Conservation (phyloP, 176 grass and related monocot species). For the Secale cereale region DNA sequence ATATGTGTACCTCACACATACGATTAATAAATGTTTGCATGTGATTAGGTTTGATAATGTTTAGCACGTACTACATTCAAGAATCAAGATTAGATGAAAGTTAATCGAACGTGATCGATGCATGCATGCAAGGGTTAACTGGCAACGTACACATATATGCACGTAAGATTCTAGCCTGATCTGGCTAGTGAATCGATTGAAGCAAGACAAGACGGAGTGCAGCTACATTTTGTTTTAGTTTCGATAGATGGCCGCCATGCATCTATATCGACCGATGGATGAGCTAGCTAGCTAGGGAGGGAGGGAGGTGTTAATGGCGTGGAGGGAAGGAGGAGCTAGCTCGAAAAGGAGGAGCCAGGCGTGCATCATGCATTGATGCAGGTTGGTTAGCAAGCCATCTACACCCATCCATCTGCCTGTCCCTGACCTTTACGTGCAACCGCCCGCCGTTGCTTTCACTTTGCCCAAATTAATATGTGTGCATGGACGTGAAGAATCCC, state of each 20-base stretch:
- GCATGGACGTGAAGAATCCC: not conserved
- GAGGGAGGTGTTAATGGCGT: not conserved
- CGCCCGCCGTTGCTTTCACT: not conserved
- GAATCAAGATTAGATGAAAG: not conserved
- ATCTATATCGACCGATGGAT: not conserved
- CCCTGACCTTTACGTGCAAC: conserved; percentile 6
- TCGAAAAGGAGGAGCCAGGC: not conserved
- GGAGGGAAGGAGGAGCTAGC: not conserved
- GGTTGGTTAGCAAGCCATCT: not conserved
- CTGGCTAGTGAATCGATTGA: not conserved
- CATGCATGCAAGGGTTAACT: not conserved
- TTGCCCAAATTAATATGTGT: not conserved
- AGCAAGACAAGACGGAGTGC: not conserved
- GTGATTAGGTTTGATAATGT: not conserved
- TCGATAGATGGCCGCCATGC: no score
- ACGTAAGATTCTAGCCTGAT: not conserved
- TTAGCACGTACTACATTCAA: not conserved
- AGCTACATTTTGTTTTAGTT: no score
- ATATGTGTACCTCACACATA: not conserved
- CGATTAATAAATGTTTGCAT: not conserved
- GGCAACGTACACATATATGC: not conserved
- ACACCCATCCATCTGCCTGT: not conserved
- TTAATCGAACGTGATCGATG: not conserved
- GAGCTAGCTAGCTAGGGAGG: not conserved
- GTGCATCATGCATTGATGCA: not conserved